Base-by-base conservation (phyloP, 768 basidiomycete genomes). In the Paxillus rubicundulus region DNA sequence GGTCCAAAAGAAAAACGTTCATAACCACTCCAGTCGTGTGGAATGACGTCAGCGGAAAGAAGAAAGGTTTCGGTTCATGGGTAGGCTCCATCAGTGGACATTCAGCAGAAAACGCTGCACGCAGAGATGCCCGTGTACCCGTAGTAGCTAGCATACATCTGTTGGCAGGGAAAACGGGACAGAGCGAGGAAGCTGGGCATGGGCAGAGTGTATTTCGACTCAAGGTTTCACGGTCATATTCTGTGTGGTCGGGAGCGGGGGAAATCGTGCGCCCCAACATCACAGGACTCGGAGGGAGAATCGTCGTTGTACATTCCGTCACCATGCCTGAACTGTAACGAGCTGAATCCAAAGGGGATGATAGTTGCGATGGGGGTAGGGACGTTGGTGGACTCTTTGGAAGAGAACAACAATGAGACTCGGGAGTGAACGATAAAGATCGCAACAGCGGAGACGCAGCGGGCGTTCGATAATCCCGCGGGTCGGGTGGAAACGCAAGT, bases 1-100 rank as follows among this genome's bases (percentile, higher is more conserved):
- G 85, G 59, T 88, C 86, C 27, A 89, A 76, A 20, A 89, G 73
- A 61, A 88, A 89, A 21, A 89, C 82, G 57, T 87, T 87, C 85
- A 88, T 87, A 12, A 88, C 86, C 12, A 84, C 79, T 4, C 86
- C 86, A 0, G 76, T 74, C 0, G 82, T 86, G 56, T 77, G 77
- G 60, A 87, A 88, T 10, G 77, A 74, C 16, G 83, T 79, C n/a
- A 86, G 76, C 45, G 74, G 77, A 9, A 77, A 78, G 60, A 87
- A 87, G 1, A 70, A 50, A 1, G 86, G 86, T 18, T 71, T 60
- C 9, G 49, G 40, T 43, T 64, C 63, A 7, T 38, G 34, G 5
- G 18, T 33, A 21, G 49, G 37, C 9, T 59, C 63, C 3, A 42
- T 52, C 13, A 18, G 16, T 16, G 50, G 17, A 4, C 45, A 20